Base-by-base conservation (phyloP, 371 early-diverging fungal species). In the Antonospora locustae region DNA sequence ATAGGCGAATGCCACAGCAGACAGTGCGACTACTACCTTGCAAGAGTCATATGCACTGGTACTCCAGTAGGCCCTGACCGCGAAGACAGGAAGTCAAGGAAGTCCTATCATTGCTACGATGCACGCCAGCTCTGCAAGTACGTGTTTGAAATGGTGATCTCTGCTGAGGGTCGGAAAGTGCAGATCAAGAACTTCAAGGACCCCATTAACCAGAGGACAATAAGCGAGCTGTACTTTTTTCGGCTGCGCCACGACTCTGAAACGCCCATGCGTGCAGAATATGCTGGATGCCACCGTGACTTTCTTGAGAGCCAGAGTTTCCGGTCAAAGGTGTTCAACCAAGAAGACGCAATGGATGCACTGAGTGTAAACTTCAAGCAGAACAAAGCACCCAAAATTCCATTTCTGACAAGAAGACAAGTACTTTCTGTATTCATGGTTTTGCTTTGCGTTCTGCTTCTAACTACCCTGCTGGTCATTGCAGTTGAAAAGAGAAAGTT, bases 61-160 rank as follows among this genome's bases (percentile, higher is more conserved):
- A 40, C 2, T 2, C 12, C 56, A 6, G 51, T 55, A 11, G 54
- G 40, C 2, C 24, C 37, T 6, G 55, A 40, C n/a, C 37, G 34
- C 11, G 25, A 54, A 30, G 30, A 52, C 14, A 20, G 41, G 0
- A 46, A 46, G 27, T 36, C 53, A n/a, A 48, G 29, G 17, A 25
- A 25, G 3, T 20, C n/a, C 12, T 64, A 56, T 48, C 58, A 50
- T 16, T 67, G 69, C 28, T 76, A 76, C 50, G 76, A 76, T 63
- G 76, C 73, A 2, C 51, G 66, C 50, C 74, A 72, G 24, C 59
- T 76, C 19, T 76, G 76, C 55, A 76, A 73, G 56, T 76, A 65
- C 48, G 39, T 76, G 11, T 76, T 73, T 69, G 76, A 76, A 56
- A 71, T 76, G 70, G 72, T 76, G 1, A 76, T 76, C n/a, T 69